phyloP scores from a whole-genome alignment of 1,284 basidiomycete genomes.

The Thecaphora thlaspeos region DNA sequence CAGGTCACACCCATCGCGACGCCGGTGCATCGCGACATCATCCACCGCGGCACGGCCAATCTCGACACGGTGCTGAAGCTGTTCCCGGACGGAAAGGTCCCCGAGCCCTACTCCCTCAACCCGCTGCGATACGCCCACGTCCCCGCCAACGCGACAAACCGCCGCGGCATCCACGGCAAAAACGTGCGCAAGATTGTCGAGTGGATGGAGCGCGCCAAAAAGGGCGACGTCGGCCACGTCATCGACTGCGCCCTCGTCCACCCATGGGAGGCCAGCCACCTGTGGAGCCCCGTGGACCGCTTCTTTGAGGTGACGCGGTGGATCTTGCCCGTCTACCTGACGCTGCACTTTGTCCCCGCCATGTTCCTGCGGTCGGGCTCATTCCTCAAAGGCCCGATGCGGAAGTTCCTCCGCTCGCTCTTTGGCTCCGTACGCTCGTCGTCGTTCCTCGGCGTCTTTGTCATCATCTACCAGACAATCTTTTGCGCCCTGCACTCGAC shows the following conservation, averaged over 20 bases:
- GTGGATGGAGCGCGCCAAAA: constrained; percentile 36
- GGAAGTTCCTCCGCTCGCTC: constrained; percentile 61
- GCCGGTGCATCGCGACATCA: constrained; percentile 19
- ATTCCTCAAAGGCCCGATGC: constrained; percentile 47
- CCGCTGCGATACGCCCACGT: constrained; percentile 41
- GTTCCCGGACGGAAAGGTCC: constrained; percentile 46
- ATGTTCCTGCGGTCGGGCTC: constrained; percentile 52
- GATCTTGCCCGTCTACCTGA: constrained; percentile 76
- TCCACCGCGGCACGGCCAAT: constrained; percentile 12
- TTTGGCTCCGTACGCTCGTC: constrained; percentile 79
- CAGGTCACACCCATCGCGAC: constrained; percentile 32
- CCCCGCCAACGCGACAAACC: constrained; percentile 31
- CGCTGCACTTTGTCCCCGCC: constrained; percentile 80
- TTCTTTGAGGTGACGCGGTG: constrained; percentile 79
- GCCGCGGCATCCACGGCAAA: constrained; percentile 45
- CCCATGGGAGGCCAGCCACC: constrained; percentile 74
- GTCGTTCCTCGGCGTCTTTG: constrained; percentile 82
- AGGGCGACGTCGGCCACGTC: constrained; percentile 23
- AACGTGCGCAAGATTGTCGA: constrained; percentile 41
- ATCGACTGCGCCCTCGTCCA: constrained; percentile 65
- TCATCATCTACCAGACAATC: constrained; percentile 80
- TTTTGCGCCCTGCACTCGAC: constrained; percentile 74
- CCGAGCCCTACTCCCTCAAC: constrained; percentile 39
- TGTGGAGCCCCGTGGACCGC: constrained; percentile 68
- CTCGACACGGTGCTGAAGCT: constrained; percentile 21